Evolutionary conservation across 768 basidiomycete genomes (phyloP), one percentile per base, ranked within the genome.

Genomic region (Mycena latifolia): DNA sequence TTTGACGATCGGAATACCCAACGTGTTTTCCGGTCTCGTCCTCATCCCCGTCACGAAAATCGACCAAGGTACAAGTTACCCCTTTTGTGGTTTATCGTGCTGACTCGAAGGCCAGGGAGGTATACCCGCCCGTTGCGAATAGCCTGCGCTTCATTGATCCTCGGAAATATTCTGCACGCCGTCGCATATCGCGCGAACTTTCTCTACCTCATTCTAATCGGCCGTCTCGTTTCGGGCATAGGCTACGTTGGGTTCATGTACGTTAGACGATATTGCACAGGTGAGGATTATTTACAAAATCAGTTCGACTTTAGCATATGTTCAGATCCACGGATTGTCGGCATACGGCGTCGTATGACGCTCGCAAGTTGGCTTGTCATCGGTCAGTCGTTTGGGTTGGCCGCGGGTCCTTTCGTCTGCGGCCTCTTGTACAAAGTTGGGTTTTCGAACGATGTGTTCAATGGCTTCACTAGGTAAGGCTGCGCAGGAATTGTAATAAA

Each of bases 191-290:
- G 18, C 2, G 59, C 65, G 10, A 29, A 59, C 1, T 63, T 63
- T 29, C 84, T 92, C 14, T 91, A 92, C 74, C 80, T 92, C 67
- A 90, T 91, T 69, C 86, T 92, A 66, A 81, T 91, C 35, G 89
- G 89, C 7, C 88, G 91, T n/a, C 86, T 89, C 55, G 84, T 91
- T 31, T 82, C 79, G 37, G 90, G 90, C 1, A 70, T 90, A 41
- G 84, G 84, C 8, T 90, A 89, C 72, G 84, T 87, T 4, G 80
- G 84, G 28, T 89, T 86, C 80, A 86, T 92, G 88, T 91, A 90
- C 76, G 79, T 76, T 69, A 91, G 90, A 70, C 83, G 88, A 17
- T 92, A 89, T 72, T 92, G 90, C 73, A 85, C 81, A n/a, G 91
- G 66, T 67, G 10, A 11, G 31, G 6, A 6, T 33, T 33, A 33